These are phyloP conservation scores for Syzygium jambos DNA, from an alignment of 345 rosid species.

Conservation along the genomic window DNA sequence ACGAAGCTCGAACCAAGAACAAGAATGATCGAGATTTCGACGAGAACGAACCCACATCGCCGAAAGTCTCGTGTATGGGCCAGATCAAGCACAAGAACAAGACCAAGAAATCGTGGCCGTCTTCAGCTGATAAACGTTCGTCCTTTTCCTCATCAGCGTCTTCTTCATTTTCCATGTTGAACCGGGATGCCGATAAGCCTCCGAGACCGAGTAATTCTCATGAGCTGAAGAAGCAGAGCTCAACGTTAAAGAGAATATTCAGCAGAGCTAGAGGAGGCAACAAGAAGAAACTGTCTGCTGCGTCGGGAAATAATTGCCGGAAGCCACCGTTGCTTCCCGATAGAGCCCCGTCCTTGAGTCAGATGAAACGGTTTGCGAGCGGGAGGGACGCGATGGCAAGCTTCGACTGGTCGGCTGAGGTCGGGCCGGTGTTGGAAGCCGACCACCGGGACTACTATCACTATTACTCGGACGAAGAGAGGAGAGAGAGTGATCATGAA, in stretches of 20 bases:
- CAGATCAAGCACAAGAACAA: conserved; percentile 66
- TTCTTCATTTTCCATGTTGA: neutral
- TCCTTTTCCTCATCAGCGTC: neutral
- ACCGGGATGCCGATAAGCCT: neutral
- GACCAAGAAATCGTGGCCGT: neutral
- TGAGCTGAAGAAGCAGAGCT: conserved; percentile 15
- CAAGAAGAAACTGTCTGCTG: neutral
- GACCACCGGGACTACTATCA: conserved; percentile 10
- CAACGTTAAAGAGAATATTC: conserved; percentile 34
- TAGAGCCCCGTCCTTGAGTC: conserved; percentile 53
- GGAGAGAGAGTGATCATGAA: conserved; percentile 14
- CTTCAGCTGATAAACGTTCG: neutral
- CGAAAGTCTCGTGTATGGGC: conserved; percentile 90
- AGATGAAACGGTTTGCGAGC: conserved; percentile 72
- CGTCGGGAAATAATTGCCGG: neutral
- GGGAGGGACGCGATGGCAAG: conserved; percentile 44
- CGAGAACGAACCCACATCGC: conserved; percentile 73
- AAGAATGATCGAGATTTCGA: conserved; percentile 10
- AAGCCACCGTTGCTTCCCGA: conserved; percentile 4
- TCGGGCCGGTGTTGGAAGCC: conserved; percentile 19
- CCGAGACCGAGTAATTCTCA: neutral
- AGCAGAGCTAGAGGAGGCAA: conserved; percentile 3
- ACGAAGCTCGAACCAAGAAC: conserved; percentile 39
- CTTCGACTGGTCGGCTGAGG: conserved; percentile 67
- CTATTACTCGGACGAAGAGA: conserved; percentile 49